Conservation (phyloP, 208 protist genomes). For the Leptomonas seymouri region DNA sequence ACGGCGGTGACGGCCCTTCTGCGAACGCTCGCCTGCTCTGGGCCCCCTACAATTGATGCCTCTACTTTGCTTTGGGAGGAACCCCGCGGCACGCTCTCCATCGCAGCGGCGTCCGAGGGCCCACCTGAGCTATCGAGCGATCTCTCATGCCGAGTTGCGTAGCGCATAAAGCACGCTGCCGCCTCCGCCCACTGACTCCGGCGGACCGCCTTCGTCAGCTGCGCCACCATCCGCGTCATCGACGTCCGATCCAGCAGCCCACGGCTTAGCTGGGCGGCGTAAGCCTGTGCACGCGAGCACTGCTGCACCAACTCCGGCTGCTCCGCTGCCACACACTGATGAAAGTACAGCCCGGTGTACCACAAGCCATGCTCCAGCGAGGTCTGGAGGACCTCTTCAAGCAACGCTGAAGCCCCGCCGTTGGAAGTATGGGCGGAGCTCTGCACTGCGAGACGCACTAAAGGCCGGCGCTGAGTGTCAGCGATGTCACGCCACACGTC, state of each 20-base stretch:
- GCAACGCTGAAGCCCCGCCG: constrained; percentile 25
- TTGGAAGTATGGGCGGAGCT: constrained; percentile 19
- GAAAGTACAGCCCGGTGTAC: constrained; percentile 62
- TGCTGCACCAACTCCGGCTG: constrained; percentile 47
- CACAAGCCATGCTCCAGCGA: constrained; percentile 58
- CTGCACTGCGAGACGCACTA: constrained; percentile 53
- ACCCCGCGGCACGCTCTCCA: not conserved
- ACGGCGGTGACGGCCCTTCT: not conserved
- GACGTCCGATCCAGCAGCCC: constrained; percentile 52
- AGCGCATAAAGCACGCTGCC: constrained; percentile 48
- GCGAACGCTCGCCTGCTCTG: not conserved
- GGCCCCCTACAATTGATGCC: not conserved
- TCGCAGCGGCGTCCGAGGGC: not conserved
- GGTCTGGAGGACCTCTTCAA: constrained; percentile 52
- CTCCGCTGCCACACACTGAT: constrained; percentile 53
- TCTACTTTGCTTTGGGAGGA: no score
- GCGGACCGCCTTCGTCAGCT: constrained; percentile 40
- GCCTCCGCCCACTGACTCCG: constrained; percentile 53
- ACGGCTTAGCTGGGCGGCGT: constrained; percentile 49
- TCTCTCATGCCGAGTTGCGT: constrained; percentile 12
- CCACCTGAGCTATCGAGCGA: not conserved
- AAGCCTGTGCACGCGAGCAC: constrained; percentile 42
- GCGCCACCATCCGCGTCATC: constrained; percentile 47
- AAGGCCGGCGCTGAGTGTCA: constrained; percentile 34
- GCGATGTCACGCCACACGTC: constrained; percentile 53